phyloP scores from a whole-genome alignment of 2,329 filamentous ascomycete species.

The Didymosphaeria variabile region DNA sequence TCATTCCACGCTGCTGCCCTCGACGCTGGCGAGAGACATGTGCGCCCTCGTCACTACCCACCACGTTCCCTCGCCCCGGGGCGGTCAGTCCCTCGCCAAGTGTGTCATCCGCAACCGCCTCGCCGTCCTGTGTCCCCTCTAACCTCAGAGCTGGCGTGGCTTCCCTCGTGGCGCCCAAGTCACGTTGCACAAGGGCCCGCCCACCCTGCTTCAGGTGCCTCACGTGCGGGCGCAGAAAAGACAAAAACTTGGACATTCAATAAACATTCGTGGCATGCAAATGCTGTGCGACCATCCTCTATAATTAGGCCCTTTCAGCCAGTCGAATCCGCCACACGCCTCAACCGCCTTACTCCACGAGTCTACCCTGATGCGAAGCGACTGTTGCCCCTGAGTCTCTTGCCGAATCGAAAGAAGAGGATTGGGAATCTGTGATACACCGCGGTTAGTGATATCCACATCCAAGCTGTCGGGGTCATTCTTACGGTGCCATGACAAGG shows the following conservation, averaged over 20 bases:
- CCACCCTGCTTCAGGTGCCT: slow-evolving; percentile 46
- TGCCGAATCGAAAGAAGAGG: slow-evolving; percentile 60
- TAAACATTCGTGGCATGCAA: slow-evolving; percentile 43
- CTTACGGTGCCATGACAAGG: slow-evolving; percentile 59
- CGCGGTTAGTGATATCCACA: slow-evolving; percentile 43
- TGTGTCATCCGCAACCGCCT: slow-evolving; percentile 35
- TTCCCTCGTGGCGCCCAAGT: slow-evolving; percentile 47
- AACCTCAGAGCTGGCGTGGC: slow-evolving; percentile 43
- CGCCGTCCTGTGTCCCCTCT: slow-evolving; percentile 31
- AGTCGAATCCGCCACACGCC: slow-evolving; percentile 30
- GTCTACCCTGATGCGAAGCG: slow-evolving; percentile 55
- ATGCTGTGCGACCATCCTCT: slow-evolving; percentile 46
- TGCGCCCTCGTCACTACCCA: slow-evolving; percentile 13
- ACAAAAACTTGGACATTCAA: slow-evolving; percentile 38
- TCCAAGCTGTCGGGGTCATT: slow-evolving; percentile 34
- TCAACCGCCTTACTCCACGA: slow-evolving; percentile 20
- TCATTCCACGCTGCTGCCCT: slow-evolving; percentile 28
- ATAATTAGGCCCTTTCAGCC: slow-evolving; percentile 40
- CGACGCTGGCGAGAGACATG: slow-evolving; percentile 20
- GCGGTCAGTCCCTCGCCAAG: slow-evolving; percentile 29
- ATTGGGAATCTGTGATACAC: slow-evolving; percentile 51
- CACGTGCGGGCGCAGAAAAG: slow-evolving; percentile 39
- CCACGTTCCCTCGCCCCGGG: slow-evolving; percentile 40
- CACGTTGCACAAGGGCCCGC: slow-evolving; percentile 39
- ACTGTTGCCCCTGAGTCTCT: slow-evolving; percentile 57